Conservation (phyloP, 257 asterid species). For the Salvia miltiorrhiza region DNA sequence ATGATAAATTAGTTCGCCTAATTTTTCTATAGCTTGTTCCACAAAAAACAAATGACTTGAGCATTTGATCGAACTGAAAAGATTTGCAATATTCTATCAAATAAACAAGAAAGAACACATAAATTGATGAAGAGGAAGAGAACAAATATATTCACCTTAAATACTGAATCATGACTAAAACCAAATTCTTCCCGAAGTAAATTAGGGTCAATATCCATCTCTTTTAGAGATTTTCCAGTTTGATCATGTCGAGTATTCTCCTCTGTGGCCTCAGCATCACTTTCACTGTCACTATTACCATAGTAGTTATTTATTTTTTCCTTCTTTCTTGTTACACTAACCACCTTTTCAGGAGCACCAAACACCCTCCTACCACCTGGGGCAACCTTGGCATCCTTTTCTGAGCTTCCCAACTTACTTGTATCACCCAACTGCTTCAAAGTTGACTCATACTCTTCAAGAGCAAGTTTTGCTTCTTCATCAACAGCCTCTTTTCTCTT, state of each 20-base stretch:
- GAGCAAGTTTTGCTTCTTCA: conserved; percentile 74
- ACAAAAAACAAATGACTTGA: background rate
- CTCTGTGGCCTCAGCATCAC: conserved; percentile 42
- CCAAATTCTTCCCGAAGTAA: conserved; percentile 64
- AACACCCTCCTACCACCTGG: conserved; percentile 73
- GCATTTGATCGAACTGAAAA: background rate
- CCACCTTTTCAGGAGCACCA: conserved; percentile 59
- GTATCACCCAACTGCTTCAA: conserved; percentile 54
- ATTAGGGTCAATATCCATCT: conserved; percentile 55
- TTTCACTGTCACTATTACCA: conserved; percentile 75
- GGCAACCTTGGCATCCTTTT: conserved; percentile 30
- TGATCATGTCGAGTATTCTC: conserved; percentile 30
- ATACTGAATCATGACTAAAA: conserved; percentile 50
- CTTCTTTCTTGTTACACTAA: conserved; percentile 36
- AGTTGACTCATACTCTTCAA: conserved; percentile 69
- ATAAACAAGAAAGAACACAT: background rate
- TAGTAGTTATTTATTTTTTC: conserved; percentile 54
- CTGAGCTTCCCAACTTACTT: conserved; percentile 28
- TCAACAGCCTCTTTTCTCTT: conserved; percentile 75
- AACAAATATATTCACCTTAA: conserved; percentile 51
- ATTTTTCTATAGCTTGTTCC: conserved; percentile 1
- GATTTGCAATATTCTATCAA: background rate
- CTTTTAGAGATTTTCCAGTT: conserved; percentile 34
- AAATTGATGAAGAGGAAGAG: background rate
- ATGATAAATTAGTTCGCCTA: background rate